These are phyloP conservation scores for Aspergillus sp. DNA, from an alignment of 2,329 filamentous ascomycete genomes.

Conservation along the genomic window DNA sequence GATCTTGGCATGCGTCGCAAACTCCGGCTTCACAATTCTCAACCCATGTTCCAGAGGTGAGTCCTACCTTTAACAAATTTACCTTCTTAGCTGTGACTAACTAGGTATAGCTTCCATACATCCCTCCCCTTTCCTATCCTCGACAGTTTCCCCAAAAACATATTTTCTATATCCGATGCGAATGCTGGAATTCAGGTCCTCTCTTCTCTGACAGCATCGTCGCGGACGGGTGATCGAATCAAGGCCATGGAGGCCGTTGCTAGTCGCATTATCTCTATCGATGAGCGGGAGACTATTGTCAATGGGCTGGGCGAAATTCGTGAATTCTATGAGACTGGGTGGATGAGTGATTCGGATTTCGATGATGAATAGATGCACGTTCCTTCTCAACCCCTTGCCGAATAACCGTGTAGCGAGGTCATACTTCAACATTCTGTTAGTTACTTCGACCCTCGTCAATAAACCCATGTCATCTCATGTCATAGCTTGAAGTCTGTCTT, in stretches of 20 bases:
- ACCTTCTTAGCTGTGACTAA: neutral
- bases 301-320: conserved; percentile 76
- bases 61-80: neutral
- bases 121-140: conserved; percentile 65
- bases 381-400: too few relatives aligned
- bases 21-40: conserved; percentile 26
- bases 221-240: conserved; percentile 62
- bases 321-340: conserved; percentile 83
- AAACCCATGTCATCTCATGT: too few relatives aligned
- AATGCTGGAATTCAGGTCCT: conserved; percentile 41
- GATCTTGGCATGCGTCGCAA: conserved; percentile 24
- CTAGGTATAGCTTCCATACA: conserved; percentile 25
- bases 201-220: conserved; percentile 64
- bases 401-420: too few relatives aligned
- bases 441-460: too few relatives aligned
- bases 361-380: conserved; percentile 30
- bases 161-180: conserved; percentile 52
- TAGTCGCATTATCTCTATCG: conserved; percentile 56
- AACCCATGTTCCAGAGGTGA: conserved; percentile 30
- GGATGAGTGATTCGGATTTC: conserved; percentile 59
- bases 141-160: conserved; percentile 70
- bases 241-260: conserved; percentile 60
- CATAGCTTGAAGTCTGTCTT: too few relatives aligned
- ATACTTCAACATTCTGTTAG: too few relatives aligned
- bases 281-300: conserved; percentile 76